A percentile compares a stretch with the other conserved stretches of the same genome.
Conservation (phyloP, 2,329 filamentous ascomycete genomes). For the Metarhizium guizhouense region DNA sequence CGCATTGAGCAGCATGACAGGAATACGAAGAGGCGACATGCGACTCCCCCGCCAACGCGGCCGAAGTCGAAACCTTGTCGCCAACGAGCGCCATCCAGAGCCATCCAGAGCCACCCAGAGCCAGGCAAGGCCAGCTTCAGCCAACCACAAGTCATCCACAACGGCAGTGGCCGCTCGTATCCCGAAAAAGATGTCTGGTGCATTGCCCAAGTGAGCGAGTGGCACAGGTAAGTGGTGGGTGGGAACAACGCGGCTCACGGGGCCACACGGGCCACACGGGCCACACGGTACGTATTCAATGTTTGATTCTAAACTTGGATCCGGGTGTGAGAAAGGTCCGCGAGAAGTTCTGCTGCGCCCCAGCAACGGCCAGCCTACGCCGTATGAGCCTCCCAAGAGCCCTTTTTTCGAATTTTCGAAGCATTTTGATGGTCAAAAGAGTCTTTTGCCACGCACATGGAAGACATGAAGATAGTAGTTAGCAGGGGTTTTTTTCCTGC, state of each 20-base stretch:
- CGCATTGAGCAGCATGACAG: background rate
- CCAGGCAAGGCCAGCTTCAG: background rate
- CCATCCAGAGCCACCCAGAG: background rate
- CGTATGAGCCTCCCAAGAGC: no score
- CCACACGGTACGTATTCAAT: no score
- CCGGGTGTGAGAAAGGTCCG: no score
- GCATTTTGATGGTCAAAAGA: no score
- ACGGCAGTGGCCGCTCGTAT: conserved; percentile 9
- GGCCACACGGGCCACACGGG: no score
- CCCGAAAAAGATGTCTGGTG: conserved; percentile 4
- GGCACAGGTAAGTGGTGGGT: background rate
- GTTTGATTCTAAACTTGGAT: no score
- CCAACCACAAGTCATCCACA: background rate
- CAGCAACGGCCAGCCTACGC: no score
- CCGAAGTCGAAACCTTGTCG: background rate
- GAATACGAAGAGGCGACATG: conserved; percentile 1
- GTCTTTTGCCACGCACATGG: no score
- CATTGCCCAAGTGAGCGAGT: background rate
- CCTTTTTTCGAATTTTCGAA: no score
- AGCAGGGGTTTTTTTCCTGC: no score
- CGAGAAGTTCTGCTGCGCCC: no score
- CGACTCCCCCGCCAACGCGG: background rate
- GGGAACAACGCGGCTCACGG: background rate
- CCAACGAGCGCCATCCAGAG: background rate
- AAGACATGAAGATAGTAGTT: no score